Conservation (phyloP, 371 early-diverging fungal species). For the Mortierella sp. region DNA sequence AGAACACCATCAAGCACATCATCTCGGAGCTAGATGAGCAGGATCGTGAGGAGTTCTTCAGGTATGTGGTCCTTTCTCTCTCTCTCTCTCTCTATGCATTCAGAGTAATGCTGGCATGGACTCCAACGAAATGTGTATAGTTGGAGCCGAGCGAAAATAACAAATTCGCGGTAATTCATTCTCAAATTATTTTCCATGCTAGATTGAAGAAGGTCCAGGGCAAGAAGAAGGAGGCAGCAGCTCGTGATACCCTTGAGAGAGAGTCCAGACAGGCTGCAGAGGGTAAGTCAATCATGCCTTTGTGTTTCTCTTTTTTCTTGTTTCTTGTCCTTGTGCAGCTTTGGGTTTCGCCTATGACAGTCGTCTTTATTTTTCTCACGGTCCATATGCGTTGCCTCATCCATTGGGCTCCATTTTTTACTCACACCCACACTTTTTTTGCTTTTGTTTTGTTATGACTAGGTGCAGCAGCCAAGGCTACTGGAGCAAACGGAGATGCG, state of each 20-base stretch:
- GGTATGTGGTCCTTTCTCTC: conserved; percentile 59
- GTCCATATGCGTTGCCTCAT: background rate
- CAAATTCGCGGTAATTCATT: background rate
- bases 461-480: conserved; percentile 19
- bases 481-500: background rate
- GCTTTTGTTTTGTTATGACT: background rate
- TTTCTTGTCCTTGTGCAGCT: background rate
- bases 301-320: background rate
- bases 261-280: conserved; percentile 52
- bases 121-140: background rate
- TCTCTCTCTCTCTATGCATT: no score
- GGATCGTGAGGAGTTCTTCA: conserved; percentile 99
- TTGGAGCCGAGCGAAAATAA: background rate
- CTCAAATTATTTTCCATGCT: conserved; percentile 3
- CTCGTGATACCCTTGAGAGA: conserved; percentile 58
- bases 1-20: conserved; percentile 99
- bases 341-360: no score
- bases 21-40: conserved; percentile 99
- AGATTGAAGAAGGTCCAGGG: conserved; percentile 97
- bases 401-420: conserved; percentile 4
- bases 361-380: conserved; percentile 6
- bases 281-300: conserved; percentile 14
- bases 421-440: background rate
- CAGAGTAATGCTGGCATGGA: background rate
- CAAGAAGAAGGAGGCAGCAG: conserved; percentile 92